These are phyloP conservation scores for Trichoderma lentiforme DNA, from an alignment of 2,329 filamentous ascomycete species.

Conservation along the genomic window DNA sequence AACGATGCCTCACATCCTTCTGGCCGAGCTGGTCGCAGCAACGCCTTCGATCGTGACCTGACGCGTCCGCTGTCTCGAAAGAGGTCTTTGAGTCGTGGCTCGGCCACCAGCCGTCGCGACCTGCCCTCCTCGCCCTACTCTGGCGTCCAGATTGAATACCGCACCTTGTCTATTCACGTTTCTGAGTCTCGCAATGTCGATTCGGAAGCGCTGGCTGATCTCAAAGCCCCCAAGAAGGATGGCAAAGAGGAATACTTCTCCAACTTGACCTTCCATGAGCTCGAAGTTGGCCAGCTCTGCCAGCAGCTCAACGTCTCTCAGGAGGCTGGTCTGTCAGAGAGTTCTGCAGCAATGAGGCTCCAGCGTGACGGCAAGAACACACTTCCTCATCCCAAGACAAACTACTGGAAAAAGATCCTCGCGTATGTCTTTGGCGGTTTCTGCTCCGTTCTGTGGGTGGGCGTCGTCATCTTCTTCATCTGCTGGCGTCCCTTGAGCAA, in stretches of 20 bases:
- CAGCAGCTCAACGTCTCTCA: slow-evolving; percentile 39
- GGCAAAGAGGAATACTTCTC: slow-evolving; percentile 41
- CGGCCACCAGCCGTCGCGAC: slow-evolving; percentile 23
- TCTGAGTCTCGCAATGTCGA: slow-evolving; percentile 35
- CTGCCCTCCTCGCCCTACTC: slow-evolving; percentile 34
- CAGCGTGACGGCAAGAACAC: slow-evolving; percentile 42
- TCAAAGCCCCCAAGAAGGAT: slow-evolving; percentile 33
- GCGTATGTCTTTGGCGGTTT: slow-evolving; percentile 47
- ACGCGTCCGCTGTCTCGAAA: slow-evolving; percentile 25
- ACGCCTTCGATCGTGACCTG: slow-evolving; percentile 12
- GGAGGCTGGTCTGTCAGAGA: slow-evolving; percentile 35
- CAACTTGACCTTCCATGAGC: slow-evolving; percentile 38
- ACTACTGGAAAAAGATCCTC: slow-evolving; percentile 41
- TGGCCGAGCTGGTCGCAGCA: slow-evolving; percentile 19
- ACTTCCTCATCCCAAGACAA: slow-evolving; percentile 40
- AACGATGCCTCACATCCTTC: slow-evolving; percentile 24
- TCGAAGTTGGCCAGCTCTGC: slow-evolving; percentile 34
- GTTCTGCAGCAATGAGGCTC: slow-evolving; percentile 33
- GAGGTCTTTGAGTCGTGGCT: slow-evolving; percentile 24
- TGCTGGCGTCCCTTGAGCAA: slow-evolving; percentile 46
- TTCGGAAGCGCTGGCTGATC: slow-evolving; percentile 21
- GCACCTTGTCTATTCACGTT: slow-evolving; percentile 40
- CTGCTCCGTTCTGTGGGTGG: slow-evolving; percentile 46
- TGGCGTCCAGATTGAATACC: slow-evolving; percentile 39
- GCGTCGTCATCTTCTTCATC: slow-evolving; percentile 46